Percentiles rank a stretch among this genome's conserved stretches.
Evolutionary conservation across 1,284 basidiomycete species (phyloP).

Genomic region (Malassezia sp.): DNA sequence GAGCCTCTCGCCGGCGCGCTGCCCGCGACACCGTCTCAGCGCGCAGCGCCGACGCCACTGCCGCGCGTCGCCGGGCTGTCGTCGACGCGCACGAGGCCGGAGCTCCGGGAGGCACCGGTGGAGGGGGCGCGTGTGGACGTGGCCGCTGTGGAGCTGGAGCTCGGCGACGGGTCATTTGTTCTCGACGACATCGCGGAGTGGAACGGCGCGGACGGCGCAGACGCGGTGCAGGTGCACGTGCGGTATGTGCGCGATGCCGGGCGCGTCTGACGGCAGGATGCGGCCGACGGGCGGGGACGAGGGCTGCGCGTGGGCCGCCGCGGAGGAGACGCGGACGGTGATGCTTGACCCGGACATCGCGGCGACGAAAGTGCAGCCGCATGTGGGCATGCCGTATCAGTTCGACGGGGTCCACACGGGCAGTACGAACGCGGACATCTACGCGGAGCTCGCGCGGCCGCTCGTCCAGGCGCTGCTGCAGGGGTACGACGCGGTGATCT

Average conservation of each 20-base stretch:
- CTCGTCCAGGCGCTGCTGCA: slow-evolving; percentile 55
- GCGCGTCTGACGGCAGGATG: no score
- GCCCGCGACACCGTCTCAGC: no score
- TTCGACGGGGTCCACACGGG: slow-evolving; percentile 65
- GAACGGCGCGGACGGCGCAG: slow-evolving; percentile 7
- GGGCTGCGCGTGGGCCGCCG: slow-evolving; percentile 33
- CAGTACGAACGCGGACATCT: slow-evolving; percentile 71
- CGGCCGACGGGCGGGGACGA: slow-evolving; percentile 15
- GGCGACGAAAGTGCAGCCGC: slow-evolving; percentile 18
- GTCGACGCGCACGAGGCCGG: no score
- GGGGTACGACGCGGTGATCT: slow-evolving; percentile 39
- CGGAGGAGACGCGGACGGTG: slow-evolving; percentile 18
- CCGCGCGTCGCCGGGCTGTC: no score
- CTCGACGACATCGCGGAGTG: slow-evolving; percentile 24
- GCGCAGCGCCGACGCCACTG: no score
- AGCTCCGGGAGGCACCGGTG: no score
- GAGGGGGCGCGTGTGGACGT: slow-evolving; percentile 12
- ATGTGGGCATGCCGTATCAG: slow-evolving; percentile 27
- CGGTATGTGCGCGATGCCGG: no score
- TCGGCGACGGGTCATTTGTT: slow-evolving; percentile 31
- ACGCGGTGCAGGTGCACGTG: slow-evolving; percentile 23
- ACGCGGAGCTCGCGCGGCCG: slow-evolving; percentile 67
- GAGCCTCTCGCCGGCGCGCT: no score
- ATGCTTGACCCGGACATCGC: slow-evolving; percentile 26
- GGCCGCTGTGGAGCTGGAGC: slow-evolving; percentile 1